Evolutionary conservation across 1,284 basidiomycete species (phyloP), one percentile per base, ranked within the genome.

Genomic region (Malassezia globosa): DNA sequence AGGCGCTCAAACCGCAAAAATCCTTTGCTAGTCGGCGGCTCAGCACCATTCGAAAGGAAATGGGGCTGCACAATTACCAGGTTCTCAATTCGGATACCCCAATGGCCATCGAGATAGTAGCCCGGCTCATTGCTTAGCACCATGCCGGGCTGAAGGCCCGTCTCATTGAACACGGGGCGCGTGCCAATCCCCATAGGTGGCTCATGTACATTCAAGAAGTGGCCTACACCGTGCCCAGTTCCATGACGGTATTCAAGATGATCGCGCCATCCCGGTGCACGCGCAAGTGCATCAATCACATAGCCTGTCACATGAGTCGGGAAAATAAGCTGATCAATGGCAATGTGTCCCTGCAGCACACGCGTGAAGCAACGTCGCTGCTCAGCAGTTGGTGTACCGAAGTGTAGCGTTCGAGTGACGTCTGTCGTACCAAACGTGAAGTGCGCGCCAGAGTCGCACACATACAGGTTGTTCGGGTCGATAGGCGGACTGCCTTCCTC

Each of bases 391-490:
- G 92, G 88, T 1, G 76, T 81, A 25, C 88, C 89, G 69, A 95
- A 96, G 72, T 96, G 90, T 82, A 87, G 75, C 7, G 61, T 56
- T 27, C 89, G 50, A 24, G 76, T 95, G 7, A 86, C 84, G 65
- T 96, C 94, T 1, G 92, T 97, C 0, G 92, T 97, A 10, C 90
- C 90, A 63, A 95, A 89, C 24, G 81, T 73, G 72, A 83, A 95
- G 74, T 96, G 90, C 1, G 79, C 75, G 63, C 92, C 92, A 19
- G 86, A 89, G 72, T 97, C 92, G 64, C 90, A 96, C 3, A 96
- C 77, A 72, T 97, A 96, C 42, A 94, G 55, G 48, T 66, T 48
- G 34, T 57, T 43, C 14, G 56, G 53, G 25, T 67, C 64, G 55
- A 97, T 83, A 16, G 80, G 76, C 0, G 84, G 82, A 60, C 83